Percentiles rank a stretch among this genome's conserved stretches.
Evolutionary conservation across 805 yeast species (phyloP).

Genomic region (Kuraishia hungarica): DNA sequence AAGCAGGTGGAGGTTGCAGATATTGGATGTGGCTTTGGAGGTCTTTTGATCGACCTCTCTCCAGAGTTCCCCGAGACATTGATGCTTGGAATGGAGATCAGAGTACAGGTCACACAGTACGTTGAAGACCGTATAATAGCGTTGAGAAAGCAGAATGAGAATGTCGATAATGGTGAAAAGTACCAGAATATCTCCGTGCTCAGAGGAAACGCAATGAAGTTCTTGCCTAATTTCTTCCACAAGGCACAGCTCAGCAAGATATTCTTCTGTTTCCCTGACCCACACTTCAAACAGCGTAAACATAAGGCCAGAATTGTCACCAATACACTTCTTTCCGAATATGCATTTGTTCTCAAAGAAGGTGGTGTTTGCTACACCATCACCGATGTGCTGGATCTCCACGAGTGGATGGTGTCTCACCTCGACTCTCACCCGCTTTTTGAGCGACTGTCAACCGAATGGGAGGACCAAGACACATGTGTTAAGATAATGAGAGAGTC

Average conservation of each 20-base stretch:
- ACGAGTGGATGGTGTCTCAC: conserved; percentile 94
- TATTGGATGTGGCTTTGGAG: conserved; percentile 97
- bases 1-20: conserved; percentile 81
- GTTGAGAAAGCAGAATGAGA: conserved; percentile 45
- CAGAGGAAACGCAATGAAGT: conserved; percentile 96
- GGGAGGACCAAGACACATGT: conserved; percentile 76
- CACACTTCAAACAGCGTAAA: conserved; percentile 94
- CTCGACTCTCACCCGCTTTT: conserved; percentile 87
- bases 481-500: conserved; percentile 81
- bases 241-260: conserved; percentile 80
- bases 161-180: conserved; percentile 19
- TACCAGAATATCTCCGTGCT: conserved; percentile 85
- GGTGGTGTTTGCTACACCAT: conserved; percentile 91
- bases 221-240: conserved; percentile 85
- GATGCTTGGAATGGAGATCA: conserved; percentile 92
- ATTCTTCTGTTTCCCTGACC: conserved; percentile 99
- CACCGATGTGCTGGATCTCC: conserved; percentile 91
- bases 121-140: conserved; percentile 95
- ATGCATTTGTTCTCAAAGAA: conserved; percentile 80
- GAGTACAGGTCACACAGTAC: conserved; percentile 95
- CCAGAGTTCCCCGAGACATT: conserved; percentile 66
- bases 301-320: conserved; percentile 97
- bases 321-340: conserved; percentile 79
- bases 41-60: conserved; percentile 72
- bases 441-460: conserved; percentile 66